Conservation (phyloP, 2,329 filamentous ascomycete genomes). For the Dactylellina cionopaga region DNA sequence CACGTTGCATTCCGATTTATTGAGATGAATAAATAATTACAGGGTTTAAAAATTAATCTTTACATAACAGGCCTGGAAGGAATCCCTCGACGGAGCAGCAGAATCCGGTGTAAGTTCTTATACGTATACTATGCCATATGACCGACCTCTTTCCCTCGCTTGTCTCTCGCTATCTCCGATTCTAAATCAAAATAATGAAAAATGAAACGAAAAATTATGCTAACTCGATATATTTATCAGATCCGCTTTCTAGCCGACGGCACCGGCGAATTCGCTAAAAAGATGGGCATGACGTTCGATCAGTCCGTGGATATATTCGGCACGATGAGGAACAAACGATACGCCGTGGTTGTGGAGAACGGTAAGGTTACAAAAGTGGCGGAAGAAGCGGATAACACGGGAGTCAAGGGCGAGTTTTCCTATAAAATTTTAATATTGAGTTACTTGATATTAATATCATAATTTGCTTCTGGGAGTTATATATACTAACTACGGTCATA, state of each 20-base stretch:
- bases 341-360: slow-evolving; percentile 56
- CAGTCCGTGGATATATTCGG: slow-evolving; percentile 55
- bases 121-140: slow-evolving; percentile 6
- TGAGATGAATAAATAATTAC: too few species aligned
- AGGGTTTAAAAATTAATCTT: background rate
- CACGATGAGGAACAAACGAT: slow-evolving; percentile 55
- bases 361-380: slow-evolving; percentile 55
- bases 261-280: slow-evolving; percentile 54
- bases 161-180: slow-evolving; percentile 4
- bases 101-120: slow-evolving; percentile 42
- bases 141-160: too few species aligned
- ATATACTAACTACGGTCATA: too few species aligned
- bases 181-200: background rate
- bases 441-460: background rate
- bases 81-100: slow-evolving; percentile 51
- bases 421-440: background rate
- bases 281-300: slow-evolving; percentile 56
- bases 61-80: slow-evolving; percentile 52
- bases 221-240: background rate
- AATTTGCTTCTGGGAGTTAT: background rate
- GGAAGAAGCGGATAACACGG: slow-evolving; percentile 57
- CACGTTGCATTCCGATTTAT: background rate
- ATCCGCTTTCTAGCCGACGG: slow-evolving; percentile 57
- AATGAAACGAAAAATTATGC: background rate
- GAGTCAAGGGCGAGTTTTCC: slow-evolving; percentile 54